Conservation (phyloP, 306 rosid genomes). For the Glycine latifolia region DNA sequence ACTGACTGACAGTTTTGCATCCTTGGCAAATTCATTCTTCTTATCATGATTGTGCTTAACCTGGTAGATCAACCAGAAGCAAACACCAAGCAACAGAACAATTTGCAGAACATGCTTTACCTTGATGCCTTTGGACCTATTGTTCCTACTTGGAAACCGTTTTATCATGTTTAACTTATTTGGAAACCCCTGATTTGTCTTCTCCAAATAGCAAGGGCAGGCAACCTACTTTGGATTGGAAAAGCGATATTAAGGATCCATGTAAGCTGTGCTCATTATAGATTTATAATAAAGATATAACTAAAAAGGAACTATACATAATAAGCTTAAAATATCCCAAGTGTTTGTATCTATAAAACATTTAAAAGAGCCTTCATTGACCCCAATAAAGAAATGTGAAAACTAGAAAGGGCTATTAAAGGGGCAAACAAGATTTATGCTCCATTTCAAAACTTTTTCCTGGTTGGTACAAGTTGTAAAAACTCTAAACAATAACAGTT, state of each 20-base stretch:
- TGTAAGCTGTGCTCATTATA: neutral
- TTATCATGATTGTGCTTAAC: constrained; percentile 93
- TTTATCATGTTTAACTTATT: constrained; percentile 71
- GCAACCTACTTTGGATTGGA: constrained; percentile 47
- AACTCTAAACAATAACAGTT: neutral
- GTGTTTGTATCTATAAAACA: constrained; percentile 27
- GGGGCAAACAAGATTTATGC: neutral
- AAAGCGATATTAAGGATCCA: constrained; percentile 39
- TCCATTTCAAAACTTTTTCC: neutral
- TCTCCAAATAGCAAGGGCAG: constrained; percentile 37
- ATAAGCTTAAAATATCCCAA: constrained; percentile 1
- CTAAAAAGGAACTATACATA: neutral
- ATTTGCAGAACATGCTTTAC: constrained; percentile 83
- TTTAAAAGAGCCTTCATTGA: constrained; percentile 22
- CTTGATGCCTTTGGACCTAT: constrained; percentile 80
- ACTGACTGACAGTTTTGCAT: constrained; percentile 42
- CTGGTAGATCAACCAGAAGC: constrained; percentile 95
- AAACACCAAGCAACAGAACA: constrained; percentile 77
- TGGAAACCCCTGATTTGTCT: constrained; percentile 40
- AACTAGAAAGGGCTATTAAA: neutral
- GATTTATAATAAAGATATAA: neutral
- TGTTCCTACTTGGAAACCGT: constrained; percentile 67
- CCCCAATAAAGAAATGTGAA: neutral
- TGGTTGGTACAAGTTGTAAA: neutral
- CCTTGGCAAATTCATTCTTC: constrained; percentile 73